Base-by-base conservation (phyloP, 257 asterid species). In the Paraleonurus japonicus region DNA sequence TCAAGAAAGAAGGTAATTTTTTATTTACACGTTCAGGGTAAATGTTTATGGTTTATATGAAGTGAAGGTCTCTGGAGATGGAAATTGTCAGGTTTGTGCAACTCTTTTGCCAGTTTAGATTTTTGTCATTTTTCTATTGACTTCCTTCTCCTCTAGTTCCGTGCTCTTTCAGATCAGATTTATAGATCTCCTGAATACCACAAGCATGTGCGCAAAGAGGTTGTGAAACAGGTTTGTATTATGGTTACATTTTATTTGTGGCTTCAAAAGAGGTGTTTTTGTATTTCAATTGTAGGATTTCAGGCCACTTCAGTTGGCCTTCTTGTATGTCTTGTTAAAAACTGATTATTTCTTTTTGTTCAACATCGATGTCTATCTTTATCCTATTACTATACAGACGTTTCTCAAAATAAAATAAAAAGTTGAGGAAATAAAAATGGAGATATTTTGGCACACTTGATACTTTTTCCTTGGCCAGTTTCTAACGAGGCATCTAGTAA, bases 151-250 rank as follows among this genome's bases (percentile, higher is more conserved):
- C 68, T 71, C 71, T 74, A 88, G 91, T 89, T 89, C 69, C 92
- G 92, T 55, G 90, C 94, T 60, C 87, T 89, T 74, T 88, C 90
- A 67, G 96, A 89, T 76, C 94, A 89, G 83, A 76, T 87, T 10
- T 89, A 87, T 78, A 80, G 87, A 65, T 80, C 88, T 16, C 83
- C 90, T 0, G 87, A 89, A 78, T 73, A 87, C 81, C 96, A 89
- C 80, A 87, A 81, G 78, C 82, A 87, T 65, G 86, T 87, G 66
- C 84, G 94, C 17, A 84, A 87, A 78, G 96, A 89, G 78, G 81
- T 87, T 66, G 87, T 82, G 70, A 87, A 84, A 80, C 96, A 87
- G 92, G 92, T 86, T 58, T 2, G 88, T 70, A 35, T n/a, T 16
- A 23, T 64, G 57, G 22, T 19, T 47, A 48, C 32, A 33, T 6